Evolutionary conservation across 805 yeast genomes (phyloP).

Genomic region (Monosporozyma aerobia): DNA sequence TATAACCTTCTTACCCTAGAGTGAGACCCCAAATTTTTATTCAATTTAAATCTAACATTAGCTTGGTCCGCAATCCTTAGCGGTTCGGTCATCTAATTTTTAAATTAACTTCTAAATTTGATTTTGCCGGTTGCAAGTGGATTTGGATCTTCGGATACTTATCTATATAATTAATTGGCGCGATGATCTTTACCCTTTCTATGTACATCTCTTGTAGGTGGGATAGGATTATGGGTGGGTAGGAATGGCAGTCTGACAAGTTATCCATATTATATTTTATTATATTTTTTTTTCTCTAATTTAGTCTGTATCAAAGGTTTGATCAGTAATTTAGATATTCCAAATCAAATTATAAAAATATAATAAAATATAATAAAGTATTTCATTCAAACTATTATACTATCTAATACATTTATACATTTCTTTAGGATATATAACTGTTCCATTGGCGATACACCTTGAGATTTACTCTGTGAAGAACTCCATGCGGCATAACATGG

Average conservation of each 20-base stretch:
- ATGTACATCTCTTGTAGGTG: slow-evolving; percentile 67
- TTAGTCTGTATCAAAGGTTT: slow-evolving; percentile 26
- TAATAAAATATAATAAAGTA: no score
- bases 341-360: no score
- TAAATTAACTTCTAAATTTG: slow-evolving; percentile 15
- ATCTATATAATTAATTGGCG: slow-evolving; percentile 52
- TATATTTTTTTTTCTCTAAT: slow-evolving; percentile 18
- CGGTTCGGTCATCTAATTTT: slow-evolving; percentile 75
- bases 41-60: slow-evolving; percentile 22
- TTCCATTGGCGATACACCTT: slow-evolving; percentile 8
- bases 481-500: slow-evolving; percentile 26
- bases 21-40: slow-evolving; percentile 44
- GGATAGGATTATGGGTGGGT: slow-evolving; percentile 81
- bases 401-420: slow-evolving; percentile 15
- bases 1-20: slow-evolving; percentile 87
- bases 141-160: slow-evolving; percentile 9
- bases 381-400: neutral
- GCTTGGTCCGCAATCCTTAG: slow-evolving; percentile 82
- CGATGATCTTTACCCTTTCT: slow-evolving; percentile 98
- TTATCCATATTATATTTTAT: slow-evolving; percentile 29
- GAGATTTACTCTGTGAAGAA: neutral
- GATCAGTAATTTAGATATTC: slow-evolving; percentile 24
- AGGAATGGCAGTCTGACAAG: slow-evolving; percentile 99
- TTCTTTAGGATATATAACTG: slow-evolving; percentile 18
- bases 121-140: slow-evolving; percentile 12